Base-by-base conservation (phyloP, 2,329 filamentous ascomycete species). In the Verticillium klebahnii region DNA sequence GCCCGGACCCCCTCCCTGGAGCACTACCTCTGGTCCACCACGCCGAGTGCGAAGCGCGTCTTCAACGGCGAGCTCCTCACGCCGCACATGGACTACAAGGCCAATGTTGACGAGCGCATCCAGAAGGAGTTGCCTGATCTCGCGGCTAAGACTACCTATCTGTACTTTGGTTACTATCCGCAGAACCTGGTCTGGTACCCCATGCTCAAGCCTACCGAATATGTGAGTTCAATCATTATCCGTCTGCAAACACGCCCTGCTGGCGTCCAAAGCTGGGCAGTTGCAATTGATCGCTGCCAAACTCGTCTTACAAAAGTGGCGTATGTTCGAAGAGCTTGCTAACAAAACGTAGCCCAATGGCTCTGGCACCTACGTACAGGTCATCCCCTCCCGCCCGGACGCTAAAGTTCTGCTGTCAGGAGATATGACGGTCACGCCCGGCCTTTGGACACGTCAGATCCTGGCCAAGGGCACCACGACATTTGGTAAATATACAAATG, bases 1-100 rank as follows among this genome's bases (percentile, higher is more conserved):
- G 70, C 73, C 0, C 62, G 67, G 8, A 76, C 70, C 0, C 15
- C 66, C 0, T 74, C 75, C 0, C 71, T 82, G 1, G 68, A 78
- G 60, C 77, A 80, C 63, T 81, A 75, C 65, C 71, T 81, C 60
- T 81, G 78, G 77, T 78, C 75, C 8, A 81, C 79, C 0, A 70
- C 79, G 5, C 79, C 79, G 1, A 72, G 74, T 39, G 67, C 71
- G 5, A 67, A 64, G 37, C 65, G 62, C 14, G 68, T 74, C 17
- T 72, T 71, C 5, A 62, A 64, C 0, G 77, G 77, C 0, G 72
- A 73, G 57, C 61, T 68, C 2, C 39, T 67, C 4, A 70, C 78
- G 0, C 75, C 77, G 1, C 77, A 82, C 62, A 78, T 78, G 63
- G 76, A 76, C n/a, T 73, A 69, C 63, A 81, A 81, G 65, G 73